Evolutionary conservation across 148 eudicot species (phyloP).

Genomic region (Cornus suecica): DNA sequence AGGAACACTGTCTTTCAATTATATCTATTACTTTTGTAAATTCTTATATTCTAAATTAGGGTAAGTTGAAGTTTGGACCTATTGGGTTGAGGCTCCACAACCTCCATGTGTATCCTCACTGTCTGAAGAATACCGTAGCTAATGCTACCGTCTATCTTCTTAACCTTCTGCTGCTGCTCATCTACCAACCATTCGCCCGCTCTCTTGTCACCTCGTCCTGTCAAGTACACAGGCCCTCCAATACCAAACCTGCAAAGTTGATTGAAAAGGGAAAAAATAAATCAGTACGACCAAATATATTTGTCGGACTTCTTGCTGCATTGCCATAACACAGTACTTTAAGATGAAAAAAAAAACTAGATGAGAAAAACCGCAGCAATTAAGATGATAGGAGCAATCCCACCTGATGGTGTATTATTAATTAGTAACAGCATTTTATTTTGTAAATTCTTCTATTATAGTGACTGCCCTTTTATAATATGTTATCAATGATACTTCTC

Average conservation of each 20-base stretch:
- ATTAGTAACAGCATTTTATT: neutral
- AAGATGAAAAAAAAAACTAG: too few species aligned
- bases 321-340: neutral
- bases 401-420: neutral
- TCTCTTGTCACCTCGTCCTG: conserved; percentile 49
- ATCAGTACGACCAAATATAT: neutral
- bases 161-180: conserved; percentile 81
- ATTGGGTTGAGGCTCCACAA: conserved; percentile 91
- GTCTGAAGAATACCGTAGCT: conserved; percentile 71
- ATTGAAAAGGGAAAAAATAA: neutral
- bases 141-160: conserved; percentile 57
- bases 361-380: too few species aligned
- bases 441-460: neutral
- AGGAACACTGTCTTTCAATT: neutral
- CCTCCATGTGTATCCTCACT: conserved; percentile 81
- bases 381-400: neutral
- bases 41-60: conserved; percentile 31
- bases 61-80: conserved; percentile 90
- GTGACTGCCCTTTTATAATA: neutral
- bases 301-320: too few species aligned
- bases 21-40: too few species aligned
- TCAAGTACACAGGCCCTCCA: conserved; percentile 88
- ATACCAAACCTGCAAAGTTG: conserved; percentile 67
- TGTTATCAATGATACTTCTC: neutral
- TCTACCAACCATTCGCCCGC: conserved; percentile 86